Evolutionary conservation across 495 filamentous ascomycete genomes (phyloP).

Genomic region (Venustampulla echinocandica): DNA sequence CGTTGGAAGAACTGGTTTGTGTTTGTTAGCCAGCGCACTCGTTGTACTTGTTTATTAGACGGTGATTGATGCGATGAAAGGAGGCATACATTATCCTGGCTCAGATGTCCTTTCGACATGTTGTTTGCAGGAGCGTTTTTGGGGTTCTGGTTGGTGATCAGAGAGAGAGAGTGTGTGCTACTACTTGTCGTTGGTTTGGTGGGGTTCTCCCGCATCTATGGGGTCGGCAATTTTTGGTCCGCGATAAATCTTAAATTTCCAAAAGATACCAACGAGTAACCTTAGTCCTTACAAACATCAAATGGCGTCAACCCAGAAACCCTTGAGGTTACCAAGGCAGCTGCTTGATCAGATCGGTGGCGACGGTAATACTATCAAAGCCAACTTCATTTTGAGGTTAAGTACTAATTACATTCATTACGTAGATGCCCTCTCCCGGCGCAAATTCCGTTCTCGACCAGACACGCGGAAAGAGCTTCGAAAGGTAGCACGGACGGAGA

Average conservation of each 20-base stretch:
- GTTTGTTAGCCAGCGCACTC: conserved; percentile 13
- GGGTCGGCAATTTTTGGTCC: conserved; percentile 13
- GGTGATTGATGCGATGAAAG: neutral
- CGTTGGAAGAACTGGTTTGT: conserved; percentile 70
- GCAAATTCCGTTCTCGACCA: conserved; percentile 20
- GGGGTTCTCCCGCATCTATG: conserved; percentile 18
- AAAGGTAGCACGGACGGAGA: conserved; percentile 46
- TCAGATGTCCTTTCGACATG: conserved; percentile 50
- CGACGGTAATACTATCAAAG: conserved; percentile 22
- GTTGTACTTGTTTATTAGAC: conserved; percentile 15
- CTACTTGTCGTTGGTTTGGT: conserved; percentile 9
- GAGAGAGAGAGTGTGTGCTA: too few relatives aligned
- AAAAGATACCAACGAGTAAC: too few relatives aligned
- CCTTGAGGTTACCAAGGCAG: conserved; percentile 53
- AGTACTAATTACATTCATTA: neutral
- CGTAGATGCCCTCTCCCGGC: conserved; percentile 10
- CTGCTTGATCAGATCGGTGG: conserved; percentile 52
- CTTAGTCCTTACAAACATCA: too few relatives aligned
- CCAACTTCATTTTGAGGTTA: neutral
- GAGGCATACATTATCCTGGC: conserved; percentile 60
- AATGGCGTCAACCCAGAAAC: conserved; percentile 37
- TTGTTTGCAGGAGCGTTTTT: conserved; percentile 7
- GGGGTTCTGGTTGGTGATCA: too few relatives aligned
- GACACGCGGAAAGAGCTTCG: conserved; percentile 51
- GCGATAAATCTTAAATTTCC: neutral